Conservation (phyloP, 2,329 filamentous ascomycete genomes). For the Endoconidiophora polonica region DNA sequence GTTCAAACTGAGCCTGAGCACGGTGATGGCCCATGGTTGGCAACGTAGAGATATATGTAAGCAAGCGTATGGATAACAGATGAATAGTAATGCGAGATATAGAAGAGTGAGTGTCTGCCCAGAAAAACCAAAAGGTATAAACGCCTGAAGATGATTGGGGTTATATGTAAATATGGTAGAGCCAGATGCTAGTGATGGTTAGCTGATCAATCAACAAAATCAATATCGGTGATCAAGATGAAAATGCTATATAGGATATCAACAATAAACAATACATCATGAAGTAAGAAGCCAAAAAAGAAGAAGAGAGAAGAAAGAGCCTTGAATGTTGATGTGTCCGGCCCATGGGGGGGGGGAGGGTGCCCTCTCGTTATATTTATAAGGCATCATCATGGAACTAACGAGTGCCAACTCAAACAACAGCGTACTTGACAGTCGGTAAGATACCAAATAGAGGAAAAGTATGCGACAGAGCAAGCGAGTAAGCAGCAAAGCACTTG, state of each 20-base stretch:
- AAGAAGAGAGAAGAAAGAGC: neutral
- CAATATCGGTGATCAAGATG: no score
- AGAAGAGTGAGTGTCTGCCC: neutral
- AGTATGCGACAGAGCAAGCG: no score
- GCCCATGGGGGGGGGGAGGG: neutral
- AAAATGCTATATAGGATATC: neutral
- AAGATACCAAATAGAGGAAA: no score
- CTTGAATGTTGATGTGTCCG: neutral
- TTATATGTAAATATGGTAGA: no score
- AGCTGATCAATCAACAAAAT: no score
- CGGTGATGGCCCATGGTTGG: constrained; percentile 20
- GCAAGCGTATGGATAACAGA: neutral
- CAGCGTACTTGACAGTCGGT: no score
- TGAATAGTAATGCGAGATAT: neutral
- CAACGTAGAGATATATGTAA: neutral
- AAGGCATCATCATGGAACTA: no score
- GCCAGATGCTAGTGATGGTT: no score
- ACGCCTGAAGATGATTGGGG: no score
- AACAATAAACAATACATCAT: neutral
- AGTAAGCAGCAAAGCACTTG: no score
- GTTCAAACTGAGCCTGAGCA: constrained; percentile 34
- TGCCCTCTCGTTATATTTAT: constrained; percentile 1
- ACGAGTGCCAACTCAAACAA: no score
- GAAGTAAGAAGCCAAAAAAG: neutral
- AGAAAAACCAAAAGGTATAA: no score